Conservation (phyloP, 371 early-diverging fungal genomes). For the Actinomucor elegans region DNA sequence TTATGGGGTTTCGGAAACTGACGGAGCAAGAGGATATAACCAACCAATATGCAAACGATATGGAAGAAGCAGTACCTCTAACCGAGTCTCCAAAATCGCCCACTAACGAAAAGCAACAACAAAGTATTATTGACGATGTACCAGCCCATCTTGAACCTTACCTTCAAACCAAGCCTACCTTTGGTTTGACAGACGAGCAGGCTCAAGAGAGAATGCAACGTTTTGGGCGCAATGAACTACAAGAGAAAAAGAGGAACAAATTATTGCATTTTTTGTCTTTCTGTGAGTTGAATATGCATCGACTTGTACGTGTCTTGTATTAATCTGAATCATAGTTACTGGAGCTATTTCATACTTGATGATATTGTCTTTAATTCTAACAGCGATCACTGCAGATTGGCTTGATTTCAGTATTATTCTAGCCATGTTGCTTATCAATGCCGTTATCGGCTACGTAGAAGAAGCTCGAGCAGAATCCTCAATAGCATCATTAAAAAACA, state of each 20-base stretch:
- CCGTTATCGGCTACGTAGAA: slow-evolving; percentile 86
- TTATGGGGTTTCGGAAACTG: slow-evolving; percentile 22
- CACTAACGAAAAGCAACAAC: slow-evolving; percentile 8
- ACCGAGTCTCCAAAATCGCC: slow-evolving; percentile 2
- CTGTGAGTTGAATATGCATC: slow-evolving; percentile 32
- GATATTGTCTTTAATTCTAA: slow-evolving; percentile 74
- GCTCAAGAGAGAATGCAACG: slow-evolving; percentile 53
- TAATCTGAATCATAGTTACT: slow-evolving; percentile 43
- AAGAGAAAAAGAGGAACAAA: slow-evolving; percentile 81
- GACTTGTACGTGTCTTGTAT: background rate
- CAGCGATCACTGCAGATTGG: slow-evolving; percentile 78
- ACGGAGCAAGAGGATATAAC: slow-evolving; percentile 17
- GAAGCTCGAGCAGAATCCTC: slow-evolving; percentile 89
- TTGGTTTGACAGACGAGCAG: slow-evolving; percentile 60
- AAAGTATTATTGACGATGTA: slow-evolving; percentile 49
- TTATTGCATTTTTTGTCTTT: slow-evolving; percentile 84
- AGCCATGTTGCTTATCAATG: slow-evolving; percentile 82
- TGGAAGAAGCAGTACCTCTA: slow-evolving; percentile 26
- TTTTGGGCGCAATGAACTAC: slow-evolving; percentile 72
- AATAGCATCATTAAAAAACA: slow-evolving; percentile 84
- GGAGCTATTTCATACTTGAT: slow-evolving; percentile 91
- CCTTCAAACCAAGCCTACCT: slow-evolving; percentile 65
- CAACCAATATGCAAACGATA: slow-evolving; percentile 10
- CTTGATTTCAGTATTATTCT: slow-evolving; percentile 87
- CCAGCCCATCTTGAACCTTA: slow-evolving; percentile 69